Evolutionary conservation across 768 basidiomycete species (phyloP).

Genomic region (Exsudoporus frostii): DNA sequence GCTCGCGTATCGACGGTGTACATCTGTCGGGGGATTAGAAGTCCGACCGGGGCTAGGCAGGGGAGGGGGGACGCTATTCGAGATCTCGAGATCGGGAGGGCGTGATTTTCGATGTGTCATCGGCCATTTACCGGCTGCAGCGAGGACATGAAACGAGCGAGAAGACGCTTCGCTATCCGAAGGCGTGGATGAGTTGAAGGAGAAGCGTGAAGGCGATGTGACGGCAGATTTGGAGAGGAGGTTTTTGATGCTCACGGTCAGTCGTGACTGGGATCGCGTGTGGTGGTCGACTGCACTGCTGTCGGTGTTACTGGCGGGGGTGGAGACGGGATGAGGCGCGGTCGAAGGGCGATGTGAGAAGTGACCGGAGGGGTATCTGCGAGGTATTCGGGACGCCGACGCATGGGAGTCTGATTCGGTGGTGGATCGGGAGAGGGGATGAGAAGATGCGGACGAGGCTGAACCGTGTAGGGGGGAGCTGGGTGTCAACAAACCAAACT

Average conservation of each 20-base stretch:
- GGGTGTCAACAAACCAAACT: conserved; percentile 12
- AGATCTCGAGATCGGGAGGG: conserved; percentile 23
- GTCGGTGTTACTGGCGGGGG: neutral
- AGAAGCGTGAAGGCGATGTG: conserved; percentile 20
- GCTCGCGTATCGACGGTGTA: conserved; percentile 21
- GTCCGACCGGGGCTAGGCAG: neutral
- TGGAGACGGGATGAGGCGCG: conserved; percentile 1
- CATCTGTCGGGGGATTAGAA: conserved; percentile 3
- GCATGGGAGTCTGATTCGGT: conserved; percentile 20
- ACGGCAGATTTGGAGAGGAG: conserved; percentile 34
- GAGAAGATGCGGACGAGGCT: conserved; percentile 13
- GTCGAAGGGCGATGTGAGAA: conserved; percentile 19
- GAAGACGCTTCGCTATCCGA: conserved; percentile 10
- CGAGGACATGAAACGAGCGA: conserved; percentile 8
- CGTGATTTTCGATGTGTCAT: conserved; percentile 20
- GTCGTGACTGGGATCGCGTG: conserved; percentile 13
- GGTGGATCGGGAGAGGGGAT: conserved; percentile 13
- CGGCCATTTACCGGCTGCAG: conserved; percentile 7
- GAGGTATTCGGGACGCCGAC: neutral
- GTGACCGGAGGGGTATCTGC: neutral
- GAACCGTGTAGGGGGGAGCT: conserved; percentile 10
- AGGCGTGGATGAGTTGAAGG: conserved; percentile 17
- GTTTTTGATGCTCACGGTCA: conserved; percentile 33
- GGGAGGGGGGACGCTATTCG: conserved; percentile 6
- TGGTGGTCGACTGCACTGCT: conserved; percentile 5